Evolutionary conservation across 2,329 filamentous ascomycete genomes (phyloP).

Genomic region (Diplodia corticola): DNA sequence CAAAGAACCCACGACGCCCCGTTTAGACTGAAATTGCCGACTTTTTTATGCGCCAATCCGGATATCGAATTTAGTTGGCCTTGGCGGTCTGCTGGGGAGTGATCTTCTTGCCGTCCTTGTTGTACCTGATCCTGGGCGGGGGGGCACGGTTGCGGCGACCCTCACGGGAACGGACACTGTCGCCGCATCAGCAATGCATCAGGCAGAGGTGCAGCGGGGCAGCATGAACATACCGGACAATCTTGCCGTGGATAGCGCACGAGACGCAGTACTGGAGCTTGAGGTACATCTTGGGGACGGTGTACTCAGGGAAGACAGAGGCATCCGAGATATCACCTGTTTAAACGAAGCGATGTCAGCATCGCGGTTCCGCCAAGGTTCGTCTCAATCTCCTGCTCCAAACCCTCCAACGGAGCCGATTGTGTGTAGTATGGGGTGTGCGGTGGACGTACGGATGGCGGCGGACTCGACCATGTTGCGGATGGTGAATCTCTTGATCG

Average conservation of each 20-base stretch:
- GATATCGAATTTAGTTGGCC: constrained; percentile 34
- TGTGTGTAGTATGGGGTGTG: constrained; percentile 8
- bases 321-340: constrained; percentile 99
- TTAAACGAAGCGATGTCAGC: constrained; percentile 20
- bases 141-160: constrained; percentile 99
- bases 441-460: constrained; percentile 83
- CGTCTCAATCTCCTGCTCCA: constrained; percentile 23
- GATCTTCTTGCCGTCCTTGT: constrained; percentile 99
- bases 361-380: constrained; percentile 28
- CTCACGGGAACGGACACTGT: constrained; percentile 92
- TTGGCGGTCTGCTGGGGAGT: constrained; percentile 79
- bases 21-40: not conserved
- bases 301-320: constrained; percentile 98
- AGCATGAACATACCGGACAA: constrained; percentile 85
- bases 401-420: constrained; percentile 6
- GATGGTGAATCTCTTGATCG: constrained; percentile 99
- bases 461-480: constrained; percentile 99
- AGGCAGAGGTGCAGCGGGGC: not conserved
- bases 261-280: constrained; percentile 99
- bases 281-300: constrained; percentile 99
- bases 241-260: constrained; percentile 99
- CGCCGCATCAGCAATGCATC: not conserved
- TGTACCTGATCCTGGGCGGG: constrained; percentile 96
- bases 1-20: constrained; percentile 21
- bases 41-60: constrained; percentile 1